phyloP scores from a whole-genome alignment of 352 stramenopile species.

The Aphanomyces invadans region DNA sequence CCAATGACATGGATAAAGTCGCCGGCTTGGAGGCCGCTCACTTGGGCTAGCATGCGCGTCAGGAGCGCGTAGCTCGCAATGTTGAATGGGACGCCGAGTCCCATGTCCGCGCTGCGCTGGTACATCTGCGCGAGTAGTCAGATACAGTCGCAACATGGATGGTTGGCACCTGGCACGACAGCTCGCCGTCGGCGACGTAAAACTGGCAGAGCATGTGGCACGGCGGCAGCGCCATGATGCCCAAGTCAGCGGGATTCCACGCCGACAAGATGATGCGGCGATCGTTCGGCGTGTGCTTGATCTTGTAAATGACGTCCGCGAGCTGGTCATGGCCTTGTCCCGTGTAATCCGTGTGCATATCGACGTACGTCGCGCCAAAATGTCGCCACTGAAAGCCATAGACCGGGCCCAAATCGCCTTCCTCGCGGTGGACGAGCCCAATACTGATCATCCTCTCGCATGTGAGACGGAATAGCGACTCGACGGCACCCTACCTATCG shows the following conservation, averaged over 20 bases:
- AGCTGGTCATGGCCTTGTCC: slow-evolving; percentile 98
- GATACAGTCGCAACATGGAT: slow-evolving; percentile 8
- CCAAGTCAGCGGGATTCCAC: slow-evolving; percentile 90
- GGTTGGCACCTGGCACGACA: slow-evolving; percentile 73
- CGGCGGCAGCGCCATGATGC: slow-evolving; percentile 95
- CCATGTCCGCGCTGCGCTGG: slow-evolving; percentile 99
- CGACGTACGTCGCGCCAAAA: slow-evolving; percentile 97
- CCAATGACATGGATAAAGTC: slow-evolving; percentile 99
- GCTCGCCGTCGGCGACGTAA: slow-evolving; percentile 75
- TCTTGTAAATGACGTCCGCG: slow-evolving; percentile 95
- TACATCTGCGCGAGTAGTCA: slow-evolving; percentile 86
- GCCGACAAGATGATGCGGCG: slow-evolving; percentile 97
- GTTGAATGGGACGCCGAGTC: slow-evolving; percentile 99
- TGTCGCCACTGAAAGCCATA: slow-evolving; percentile 99
- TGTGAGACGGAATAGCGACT: too few species aligned
- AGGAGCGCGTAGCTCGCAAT: slow-evolving; percentile 99
- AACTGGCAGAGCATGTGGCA: slow-evolving; percentile 99
- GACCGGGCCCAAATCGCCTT: slow-evolving; percentile 95
- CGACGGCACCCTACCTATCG: slow-evolving; percentile 40
- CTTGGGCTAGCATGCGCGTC: slow-evolving; percentile 94
- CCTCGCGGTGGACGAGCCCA: slow-evolving; percentile 90
- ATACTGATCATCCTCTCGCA: too few species aligned
- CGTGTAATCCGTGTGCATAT: slow-evolving; percentile 98
- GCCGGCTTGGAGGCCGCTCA: slow-evolving; percentile 87
- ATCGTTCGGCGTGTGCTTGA: slow-evolving; percentile 95